A percentile compares a stretch with the other conserved stretches of the same genome.
Conservation (phyloP, 106 monocot genomes). For the Vanilla planifolia region DNA sequence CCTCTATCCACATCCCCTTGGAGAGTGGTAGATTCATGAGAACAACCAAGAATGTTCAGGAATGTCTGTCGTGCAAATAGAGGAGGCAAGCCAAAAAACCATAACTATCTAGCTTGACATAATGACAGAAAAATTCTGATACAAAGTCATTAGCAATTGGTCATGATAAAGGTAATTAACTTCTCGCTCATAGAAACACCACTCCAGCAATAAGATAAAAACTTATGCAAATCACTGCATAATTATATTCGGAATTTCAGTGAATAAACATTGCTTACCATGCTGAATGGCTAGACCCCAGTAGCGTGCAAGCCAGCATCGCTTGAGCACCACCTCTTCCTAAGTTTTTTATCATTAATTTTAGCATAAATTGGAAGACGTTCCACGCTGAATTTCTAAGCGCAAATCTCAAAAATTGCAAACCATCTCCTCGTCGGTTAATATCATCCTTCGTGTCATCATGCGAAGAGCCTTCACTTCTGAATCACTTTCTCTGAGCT, state of each 20-base stretch:
- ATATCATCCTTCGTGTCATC: slow-evolving; percentile 85
- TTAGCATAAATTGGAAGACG: neutral
- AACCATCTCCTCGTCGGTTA: slow-evolving; percentile 94
- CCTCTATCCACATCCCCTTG: too few relatives aligned
- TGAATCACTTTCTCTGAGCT: slow-evolving; percentile 71
- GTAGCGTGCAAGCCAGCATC: slow-evolving; percentile 97
- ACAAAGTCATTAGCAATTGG: too few relatives aligned
- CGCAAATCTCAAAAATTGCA: slow-evolving; percentile 12
- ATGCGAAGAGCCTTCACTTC: slow-evolving; percentile 64
- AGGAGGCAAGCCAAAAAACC: too few relatives aligned
- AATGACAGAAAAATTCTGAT: too few relatives aligned
- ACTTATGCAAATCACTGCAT: too few relatives aligned
- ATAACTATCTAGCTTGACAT: too few relatives aligned
- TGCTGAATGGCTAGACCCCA: slow-evolving; percentile 84
- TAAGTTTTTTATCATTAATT: slow-evolving; percentile 18
- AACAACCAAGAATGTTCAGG: too few relatives aligned
- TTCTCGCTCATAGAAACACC: too few relatives aligned
- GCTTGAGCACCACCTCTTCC: slow-evolving; percentile 95
- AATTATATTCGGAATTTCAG: neutral
- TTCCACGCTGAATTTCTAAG: neutral
- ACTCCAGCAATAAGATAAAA: too few relatives aligned
- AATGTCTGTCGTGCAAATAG: too few relatives aligned
- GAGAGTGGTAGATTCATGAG: too few relatives aligned
- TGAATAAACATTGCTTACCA: slow-evolving; percentile 37
- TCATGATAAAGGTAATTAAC: too few relatives aligned